A percentile compares a stretch with the other conserved stretches of the same genome.
These are phyloP conservation scores for Pachysandra terminalis DNA, from an alignment of 164 flowering plant genomes.

Conservation along the genomic window DNA sequence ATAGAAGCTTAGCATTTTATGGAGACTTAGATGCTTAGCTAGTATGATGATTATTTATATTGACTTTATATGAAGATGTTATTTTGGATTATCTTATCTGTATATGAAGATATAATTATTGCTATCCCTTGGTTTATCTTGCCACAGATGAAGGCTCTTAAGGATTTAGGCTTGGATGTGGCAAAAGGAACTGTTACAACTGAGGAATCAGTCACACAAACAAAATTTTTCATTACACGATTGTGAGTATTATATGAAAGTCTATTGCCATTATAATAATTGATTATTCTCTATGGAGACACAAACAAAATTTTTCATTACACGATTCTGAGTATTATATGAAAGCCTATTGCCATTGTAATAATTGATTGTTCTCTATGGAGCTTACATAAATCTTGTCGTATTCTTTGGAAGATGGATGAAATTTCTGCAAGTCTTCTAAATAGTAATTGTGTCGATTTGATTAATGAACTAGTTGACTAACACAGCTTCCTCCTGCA, in stretches of 20 bases:
- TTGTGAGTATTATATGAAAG: constrained; percentile 40
- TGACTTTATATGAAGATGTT: too few relatives aligned
- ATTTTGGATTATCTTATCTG: constrained; percentile 6
- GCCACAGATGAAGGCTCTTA: constrained; percentile 84
- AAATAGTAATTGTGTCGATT: not conserved
- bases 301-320: constrained; percentile 72
- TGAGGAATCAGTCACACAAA: constrained; percentile 62
- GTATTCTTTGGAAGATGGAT: not conserved
- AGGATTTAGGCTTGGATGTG: constrained; percentile 81
- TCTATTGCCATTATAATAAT: not conserved
- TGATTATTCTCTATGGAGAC: constrained; percentile 6
- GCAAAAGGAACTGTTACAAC: constrained; percentile 80
- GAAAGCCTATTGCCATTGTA: not conserved
- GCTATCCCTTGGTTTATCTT: not conserved
- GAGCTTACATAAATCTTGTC: not conserved
- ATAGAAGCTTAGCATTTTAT: not conserved
- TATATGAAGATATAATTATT: constrained; percentile 1
- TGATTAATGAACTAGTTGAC: not conserved
- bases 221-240: constrained; percentile 67
- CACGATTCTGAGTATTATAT: constrained; percentile 47
- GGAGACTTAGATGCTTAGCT: not conserved
- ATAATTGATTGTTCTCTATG: not conserved
- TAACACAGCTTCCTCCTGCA: not conserved
- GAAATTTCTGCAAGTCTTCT: not conserved
- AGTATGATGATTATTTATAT: not conserved